A percentile compares a stretch with the other conserved stretches of the same genome.
phyloP scores from a whole-genome alignment of 2,329 filamentous ascomycete species.

The Penicillium aurantiogriseum region DNA sequence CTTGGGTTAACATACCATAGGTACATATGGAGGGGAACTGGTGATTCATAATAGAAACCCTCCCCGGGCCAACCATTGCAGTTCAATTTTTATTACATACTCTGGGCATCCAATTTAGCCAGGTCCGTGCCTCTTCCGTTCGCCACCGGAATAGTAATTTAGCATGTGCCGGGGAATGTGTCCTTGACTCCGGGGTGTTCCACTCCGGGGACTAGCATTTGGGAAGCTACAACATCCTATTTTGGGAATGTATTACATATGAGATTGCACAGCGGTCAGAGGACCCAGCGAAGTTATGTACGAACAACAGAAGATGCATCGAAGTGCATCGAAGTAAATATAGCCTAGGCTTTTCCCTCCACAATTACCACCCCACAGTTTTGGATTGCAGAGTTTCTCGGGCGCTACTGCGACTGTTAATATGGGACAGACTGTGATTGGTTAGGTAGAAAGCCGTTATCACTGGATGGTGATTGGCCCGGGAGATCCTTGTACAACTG shows the following conservation, averaged over 20 bases:
- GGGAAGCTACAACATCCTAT: background rate
- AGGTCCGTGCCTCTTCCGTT: constrained; percentile 3
- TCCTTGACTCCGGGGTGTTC: constrained; percentile 13
- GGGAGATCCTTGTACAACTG: background rate
- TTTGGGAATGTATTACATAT: background rate
- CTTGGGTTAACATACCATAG: background rate
- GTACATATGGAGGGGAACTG: constrained; percentile 3
- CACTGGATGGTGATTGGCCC: constrained; percentile 25
- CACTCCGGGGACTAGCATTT: constrained; percentile 2
- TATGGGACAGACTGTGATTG: constrained; percentile 21
- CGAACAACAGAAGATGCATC: too few species aligned
- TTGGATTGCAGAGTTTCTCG: constrained; percentile 19
- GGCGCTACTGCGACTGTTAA: constrained; percentile 24
- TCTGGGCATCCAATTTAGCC: background rate
- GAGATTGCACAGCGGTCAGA: background rate
- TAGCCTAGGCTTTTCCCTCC: constrained; percentile 4
- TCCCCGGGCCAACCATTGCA: constrained; percentile 1
- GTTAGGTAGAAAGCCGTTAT: constrained; percentile 21
- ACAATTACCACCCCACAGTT: constrained; percentile 8
- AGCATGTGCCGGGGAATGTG: constrained; percentile 15
- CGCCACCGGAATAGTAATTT: constrained; percentile 14
- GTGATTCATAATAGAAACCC: constrained; percentile 9
- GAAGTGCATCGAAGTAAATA: background rate
- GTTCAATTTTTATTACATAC: background rate
- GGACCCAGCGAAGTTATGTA: background rate